Evolutionary conservation across 2,329 filamentous ascomycete species (phyloP), one percentile per base, ranked within the genome.

Genomic region (Mollisiaceae sp.): DNA sequence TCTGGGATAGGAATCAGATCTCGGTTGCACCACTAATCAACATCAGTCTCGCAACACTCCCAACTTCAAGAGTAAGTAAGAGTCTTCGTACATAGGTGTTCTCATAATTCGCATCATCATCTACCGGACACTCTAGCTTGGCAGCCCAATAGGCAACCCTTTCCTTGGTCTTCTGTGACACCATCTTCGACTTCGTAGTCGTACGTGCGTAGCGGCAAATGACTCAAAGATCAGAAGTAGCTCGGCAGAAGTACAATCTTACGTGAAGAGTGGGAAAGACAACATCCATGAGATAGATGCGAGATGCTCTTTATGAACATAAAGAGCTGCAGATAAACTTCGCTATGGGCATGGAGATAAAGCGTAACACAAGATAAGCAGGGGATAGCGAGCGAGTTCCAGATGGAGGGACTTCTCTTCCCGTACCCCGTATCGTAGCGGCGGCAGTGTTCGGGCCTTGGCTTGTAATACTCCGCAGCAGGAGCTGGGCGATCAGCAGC

Each of bases 101-200:
- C 55, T 71, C 70, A 60, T 71, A 70, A 60, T 71, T 70, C 8
- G 70, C 68, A 69, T 70, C 52, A 20, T 64, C 68, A 63, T 71
- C 70, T 20, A 71, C 68, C 35, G 68, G 70, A 58, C 68, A 71
- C 43, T 71, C 70, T 2, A 71, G 57, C 47, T 66, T 71, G 18
- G 38, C 57, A 18, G 66, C 67, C 70, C 68, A 71, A 36, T 69
- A 65, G 35, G 57, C 52, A 20, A 69, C 54, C 18, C 57, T 62
- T 50, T 69, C 62, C 47, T 70, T 71, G 2, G 65, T 68, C 41
- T 38, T 60, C 56, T 61, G 41, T n/a, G 66, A 69, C 18, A 68
- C 59, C 70, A 71, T 71, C n/a, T 64, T 60, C 27, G 27, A 32
- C 3, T 32, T 32, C n/a, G 15, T 14, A 8, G 9, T 50, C 45